Conservation (phyloP, 352 stramenopile species). For the Pythium dissotocum region DNA sequence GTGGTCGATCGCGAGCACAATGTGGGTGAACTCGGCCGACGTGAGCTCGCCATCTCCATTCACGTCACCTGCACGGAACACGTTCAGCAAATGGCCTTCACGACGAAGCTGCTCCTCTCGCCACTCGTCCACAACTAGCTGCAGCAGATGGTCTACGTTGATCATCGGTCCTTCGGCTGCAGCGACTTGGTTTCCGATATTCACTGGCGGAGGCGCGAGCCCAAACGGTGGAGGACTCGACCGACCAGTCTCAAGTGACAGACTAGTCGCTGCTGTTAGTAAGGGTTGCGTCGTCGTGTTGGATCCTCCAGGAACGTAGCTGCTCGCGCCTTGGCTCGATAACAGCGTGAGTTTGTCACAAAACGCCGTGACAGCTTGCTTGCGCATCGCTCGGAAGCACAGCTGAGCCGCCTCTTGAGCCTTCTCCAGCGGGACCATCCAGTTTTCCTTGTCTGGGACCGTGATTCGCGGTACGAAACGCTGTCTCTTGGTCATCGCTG, state of each 20-base stretch:
- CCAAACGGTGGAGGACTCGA: constrained; percentile 5
- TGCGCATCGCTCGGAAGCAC: constrained; percentile 77
- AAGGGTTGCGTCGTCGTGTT: not conserved
- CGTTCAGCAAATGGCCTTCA: constrained; percentile 63
- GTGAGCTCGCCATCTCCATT: constrained; percentile 80
- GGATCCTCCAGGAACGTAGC: constrained; percentile 3
- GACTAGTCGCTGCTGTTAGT: not conserved
- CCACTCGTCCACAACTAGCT: constrained; percentile 70
- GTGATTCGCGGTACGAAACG: constrained; percentile 54
- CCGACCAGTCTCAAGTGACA: constrained; percentile 5
- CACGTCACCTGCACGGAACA: constrained; percentile 76
- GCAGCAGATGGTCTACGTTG: constrained; percentile 75
- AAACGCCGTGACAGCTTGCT: constrained; percentile 51
- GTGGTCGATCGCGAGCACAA: constrained; percentile 77
- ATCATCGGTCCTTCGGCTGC: constrained; percentile 33
- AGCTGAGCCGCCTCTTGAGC: constrained; percentile 60
- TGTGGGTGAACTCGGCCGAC: constrained; percentile 76
- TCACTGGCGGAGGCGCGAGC: not conserved
- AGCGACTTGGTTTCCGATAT: not conserved
- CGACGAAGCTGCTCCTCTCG: constrained; percentile 64
- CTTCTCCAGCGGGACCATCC: constrained; percentile 64
- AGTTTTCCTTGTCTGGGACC: constrained; percentile 72
- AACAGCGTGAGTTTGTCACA: constrained; percentile 60
- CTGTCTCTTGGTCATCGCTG: constrained; percentile 37
- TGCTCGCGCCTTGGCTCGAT: constrained; percentile 44